These are phyloP conservation scores for Trypanosomatidae sp. DNA, from an alignment of 208 protist genomes.

Conservation along the genomic window DNA sequence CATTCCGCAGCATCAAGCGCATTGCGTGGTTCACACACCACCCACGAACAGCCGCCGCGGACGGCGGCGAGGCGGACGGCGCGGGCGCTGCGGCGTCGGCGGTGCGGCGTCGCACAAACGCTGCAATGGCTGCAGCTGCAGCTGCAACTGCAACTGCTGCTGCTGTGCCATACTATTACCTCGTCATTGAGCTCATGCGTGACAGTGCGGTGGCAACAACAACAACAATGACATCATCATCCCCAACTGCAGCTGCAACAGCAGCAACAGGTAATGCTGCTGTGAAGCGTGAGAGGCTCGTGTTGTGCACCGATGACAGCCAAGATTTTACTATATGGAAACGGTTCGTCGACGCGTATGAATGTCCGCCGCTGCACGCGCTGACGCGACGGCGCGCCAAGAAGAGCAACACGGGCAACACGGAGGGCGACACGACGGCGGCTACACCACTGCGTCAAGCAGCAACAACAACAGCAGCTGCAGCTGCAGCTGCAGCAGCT, in stretches of 20 bases:
- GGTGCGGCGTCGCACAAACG: not conserved
- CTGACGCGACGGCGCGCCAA: not conserved
- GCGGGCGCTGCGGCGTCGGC: not conserved
- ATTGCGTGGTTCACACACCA: constrained; percentile 61
- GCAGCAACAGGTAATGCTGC: not conserved
- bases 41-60: constrained; percentile 12
- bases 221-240: no score
- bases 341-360: constrained; percentile 56
- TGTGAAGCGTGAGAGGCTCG: constrained; percentile 53
- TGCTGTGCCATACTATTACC: constrained; percentile 49
- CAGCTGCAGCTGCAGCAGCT: not conserved
- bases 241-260: no score
- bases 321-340: constrained; percentile 74
- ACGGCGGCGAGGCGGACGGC: not conserved
- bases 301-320: constrained; percentile 67
- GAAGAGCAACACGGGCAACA: not conserved
- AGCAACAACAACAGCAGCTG: not conserved
- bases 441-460: not conserved
- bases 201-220: no score
- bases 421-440: not conserved
- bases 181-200: constrained; percentile 64
- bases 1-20: constrained; percentile 64
- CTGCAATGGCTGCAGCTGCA: not conserved
- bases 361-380: constrained; percentile 15
- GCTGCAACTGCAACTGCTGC: not conserved